Conservation (phyloP, 1,284 basidiomycete species). For the Moniliophthora roreri region DNA sequence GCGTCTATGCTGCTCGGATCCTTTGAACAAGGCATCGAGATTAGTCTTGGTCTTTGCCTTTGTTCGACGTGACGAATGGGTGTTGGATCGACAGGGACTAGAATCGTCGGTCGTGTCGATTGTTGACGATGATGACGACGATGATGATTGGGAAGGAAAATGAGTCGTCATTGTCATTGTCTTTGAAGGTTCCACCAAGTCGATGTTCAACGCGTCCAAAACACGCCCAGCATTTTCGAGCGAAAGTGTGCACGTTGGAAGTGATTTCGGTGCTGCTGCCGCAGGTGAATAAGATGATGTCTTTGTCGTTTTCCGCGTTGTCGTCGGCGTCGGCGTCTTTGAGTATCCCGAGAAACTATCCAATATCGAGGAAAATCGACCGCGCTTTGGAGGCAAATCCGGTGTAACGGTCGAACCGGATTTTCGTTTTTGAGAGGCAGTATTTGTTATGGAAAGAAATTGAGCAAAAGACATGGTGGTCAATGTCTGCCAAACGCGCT, state of each 20-base stretch:
- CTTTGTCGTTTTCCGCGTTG: not conserved
- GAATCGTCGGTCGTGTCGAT: not conserved
- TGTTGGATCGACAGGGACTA: not conserved
- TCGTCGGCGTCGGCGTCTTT: not conserved
- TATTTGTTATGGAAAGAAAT: no score
- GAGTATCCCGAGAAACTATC: not conserved
- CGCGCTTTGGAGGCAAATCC: not conserved
- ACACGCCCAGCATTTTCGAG: not conserved
- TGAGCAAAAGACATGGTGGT: no score
- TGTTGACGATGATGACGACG: not conserved
- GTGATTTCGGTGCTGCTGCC: not conserved
- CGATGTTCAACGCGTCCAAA: not conserved
- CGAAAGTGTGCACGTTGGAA: not conserved
- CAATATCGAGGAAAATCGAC: constrained; percentile 6
- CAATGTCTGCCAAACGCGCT: no score
- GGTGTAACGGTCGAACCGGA: not conserved
- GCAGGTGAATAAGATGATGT: not conserved
- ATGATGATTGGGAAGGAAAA: not conserved
- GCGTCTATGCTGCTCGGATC: no score
- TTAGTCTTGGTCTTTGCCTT: not conserved
- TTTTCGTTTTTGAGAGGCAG: constrained; percentile 1
- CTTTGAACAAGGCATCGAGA: no score
- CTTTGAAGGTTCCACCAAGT: not conserved
- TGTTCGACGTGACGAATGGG: not conserved
- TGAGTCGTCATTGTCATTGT: not conserved